phyloP scores from a whole-genome alignment of 345 rosid species.

The Eutrema yunnanense region DNA sequence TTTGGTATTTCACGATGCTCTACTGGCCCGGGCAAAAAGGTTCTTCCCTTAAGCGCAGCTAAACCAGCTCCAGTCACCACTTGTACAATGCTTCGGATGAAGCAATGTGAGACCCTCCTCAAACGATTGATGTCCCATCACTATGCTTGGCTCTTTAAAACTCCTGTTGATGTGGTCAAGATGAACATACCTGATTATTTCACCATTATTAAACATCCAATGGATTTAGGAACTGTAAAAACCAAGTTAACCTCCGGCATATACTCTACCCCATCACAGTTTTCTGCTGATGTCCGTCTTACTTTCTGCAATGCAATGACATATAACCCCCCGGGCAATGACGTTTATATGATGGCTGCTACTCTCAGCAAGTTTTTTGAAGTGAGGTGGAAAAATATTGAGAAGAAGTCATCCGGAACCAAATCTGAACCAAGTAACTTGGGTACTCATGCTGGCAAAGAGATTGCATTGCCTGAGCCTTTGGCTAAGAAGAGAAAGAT shows the following conservation, averaged over 20 bases:
- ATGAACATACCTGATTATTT: slow-evolving; percentile 76
- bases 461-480: slow-evolving; percentile 38
- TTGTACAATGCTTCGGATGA: slow-evolving; percentile 3
- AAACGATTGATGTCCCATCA: slow-evolving; percentile 75
- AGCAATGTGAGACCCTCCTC: slow-evolving; percentile 54
- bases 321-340: slow-evolving; percentile 81
- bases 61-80: background rate
- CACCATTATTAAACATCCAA: slow-evolving; percentile 71
- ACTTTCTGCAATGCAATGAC: slow-evolving; percentile 86
- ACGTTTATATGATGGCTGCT: slow-evolving; percentile 68
- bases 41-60: background rate
- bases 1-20: slow-evolving; percentile 8
- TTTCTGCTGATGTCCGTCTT: slow-evolving; percentile 94
- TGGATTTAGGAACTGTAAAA: slow-evolving; percentile 94
- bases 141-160: slow-evolving; percentile 68
- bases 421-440: slow-evolving; percentile 35
- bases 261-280: slow-evolving; percentile 67
- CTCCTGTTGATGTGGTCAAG: slow-evolving; percentile 68
- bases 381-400: slow-evolving; percentile 64
- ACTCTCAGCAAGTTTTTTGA: slow-evolving; percentile 59
- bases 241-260: slow-evolving; percentile 53
- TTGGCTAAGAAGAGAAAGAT: slow-evolving; percentile 54
- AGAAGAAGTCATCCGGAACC: slow-evolving; percentile 51
- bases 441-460: slow-evolving; percentile 37
- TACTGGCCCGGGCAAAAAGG: background rate